Evolutionary conservation across 1,139 yeast species (phyloP), one percentile per base, ranked within the genome.

Genomic region (Blastobotrys petasosporus): DNA sequence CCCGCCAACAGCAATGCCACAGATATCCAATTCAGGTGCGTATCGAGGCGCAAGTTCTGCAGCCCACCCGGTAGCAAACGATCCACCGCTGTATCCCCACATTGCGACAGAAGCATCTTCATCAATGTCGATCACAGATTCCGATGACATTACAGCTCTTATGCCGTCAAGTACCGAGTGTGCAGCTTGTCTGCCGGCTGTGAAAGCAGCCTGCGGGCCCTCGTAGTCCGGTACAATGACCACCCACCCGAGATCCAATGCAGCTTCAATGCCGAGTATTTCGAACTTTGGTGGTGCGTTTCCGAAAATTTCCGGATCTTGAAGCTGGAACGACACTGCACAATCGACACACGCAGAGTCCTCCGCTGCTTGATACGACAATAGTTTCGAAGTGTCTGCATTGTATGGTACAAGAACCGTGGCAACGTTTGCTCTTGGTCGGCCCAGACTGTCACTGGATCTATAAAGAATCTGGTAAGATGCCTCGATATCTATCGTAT

Each of bases 61-160:
- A n/a, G 65, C 65, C 61, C 61, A 58, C 30, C 61, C 66, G 12
- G 62, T 37, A 3, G 66, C 63, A 11, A 54, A 41, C 5, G 60
- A 54, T 20, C 63, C 66, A 4, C 65, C 64, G 11, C 64, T 60
- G 53, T 60, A 63, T 5, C 67, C 67, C 59, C 52, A 51, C 43
- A 51, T 32, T 29, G 50, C 56, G 17, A 47, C 45, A 25, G 39
- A 40, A 6, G 54, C 47, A 15, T 51, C 43, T n/a, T 42, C n/a
- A 11, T 40, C 35, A 23, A 54, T 44, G 9, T 54, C 55, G 13
- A 46, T 41, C 25, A 44, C 30, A 23, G 44, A 36, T 10, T 41
- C 44, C 9, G 57, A 47, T 8, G 35, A 42, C 34, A 49, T 40
- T n/a, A 16, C 57, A 1, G 64, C 65, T 2, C 60, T 51, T 5